Conservation (phyloP, 805 yeast genomes). For the Hanseniaspora taiwanica region DNA sequence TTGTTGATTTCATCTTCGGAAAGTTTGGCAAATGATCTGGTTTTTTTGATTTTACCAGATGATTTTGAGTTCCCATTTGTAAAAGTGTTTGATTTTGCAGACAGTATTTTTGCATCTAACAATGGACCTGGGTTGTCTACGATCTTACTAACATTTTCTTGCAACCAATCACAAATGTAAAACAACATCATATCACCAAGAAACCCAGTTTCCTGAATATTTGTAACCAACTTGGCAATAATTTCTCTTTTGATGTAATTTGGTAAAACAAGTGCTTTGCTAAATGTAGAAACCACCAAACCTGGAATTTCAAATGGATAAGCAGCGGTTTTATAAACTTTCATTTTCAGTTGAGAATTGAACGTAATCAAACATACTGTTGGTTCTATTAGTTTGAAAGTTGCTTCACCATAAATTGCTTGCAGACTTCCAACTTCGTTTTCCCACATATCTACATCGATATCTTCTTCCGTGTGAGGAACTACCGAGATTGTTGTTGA, state of each 20-base stretch:
- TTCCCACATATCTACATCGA: conserved; percentile 39
- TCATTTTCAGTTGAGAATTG: conserved; percentile 20
- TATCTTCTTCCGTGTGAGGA: conserved; percentile 8
- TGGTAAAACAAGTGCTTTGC: conserved; percentile 40
- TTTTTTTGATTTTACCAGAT: conserved; percentile 17
- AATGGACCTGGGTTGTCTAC: conserved; percentile 69
- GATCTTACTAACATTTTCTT: conserved; percentile 42
- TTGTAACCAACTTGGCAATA: conserved; percentile 31
- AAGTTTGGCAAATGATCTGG: conserved; percentile 8
- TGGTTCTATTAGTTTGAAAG: conserved; percentile 22
- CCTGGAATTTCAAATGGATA: conserved; percentile 70
- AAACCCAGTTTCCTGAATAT: conserved; percentile 30
- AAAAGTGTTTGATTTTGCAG: conserved; percentile 6
- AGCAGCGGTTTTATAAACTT: conserved; percentile 31
- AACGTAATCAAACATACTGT: conserved; percentile 18
- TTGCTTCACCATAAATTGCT: conserved; percentile 42
- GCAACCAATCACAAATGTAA: conserved; percentile 66
- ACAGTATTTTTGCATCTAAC: conserved; percentile 8
- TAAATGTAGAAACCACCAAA: conserved; percentile 35
- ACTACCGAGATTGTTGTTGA: conserved; percentile 4
- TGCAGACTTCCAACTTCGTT: conserved; percentile 62
- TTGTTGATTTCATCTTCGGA: conserved; percentile 21
- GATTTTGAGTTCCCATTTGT: no score
- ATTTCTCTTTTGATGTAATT: conserved; percentile 55
- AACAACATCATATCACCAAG: conserved; percentile 62